Base-by-base conservation (phyloP, 176 grass and related monocot species). In the Oryza longistaminata region DNA sequence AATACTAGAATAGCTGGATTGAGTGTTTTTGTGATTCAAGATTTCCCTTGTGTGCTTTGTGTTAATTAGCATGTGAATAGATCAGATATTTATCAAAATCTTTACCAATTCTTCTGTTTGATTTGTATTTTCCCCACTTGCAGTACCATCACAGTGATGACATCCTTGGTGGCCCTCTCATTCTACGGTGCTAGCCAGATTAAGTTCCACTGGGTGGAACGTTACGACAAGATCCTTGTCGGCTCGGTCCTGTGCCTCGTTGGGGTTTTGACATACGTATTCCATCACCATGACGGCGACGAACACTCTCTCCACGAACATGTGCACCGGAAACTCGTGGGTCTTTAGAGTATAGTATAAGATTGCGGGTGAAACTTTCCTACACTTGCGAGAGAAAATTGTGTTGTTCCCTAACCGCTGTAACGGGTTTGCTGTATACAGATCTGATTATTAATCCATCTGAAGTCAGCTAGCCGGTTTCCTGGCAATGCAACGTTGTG, bases 61-160 rank as follows among this genome's bases (percentile, higher is more conserved):
- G 39, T 81, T 43, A 34, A 26, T 39, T 6, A 13, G 16, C 11
- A 27, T 49, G 35, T 42, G 16, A 37, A 44, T 52, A 9, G 29
- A n/a, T 11, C 33, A 75, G 27, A 11, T 21, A 2, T n/a, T 61
- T 33, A 43, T 73, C 31, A 40, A 43, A 55, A 1, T 58, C 6
- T 5, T 68, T 66, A 44, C 58, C 15, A 37, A 64, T 25, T 70
- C 21, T 7, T 34, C 31, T 24, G 37, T 42, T 71, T 65, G 62
- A 49, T n/a, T 70, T 65, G 25, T 7, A 3, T 71, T 85, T 73
- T 81, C 79, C 79, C 15, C 33, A 85, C 48, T 6, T 91, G 68
- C 91, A 98, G 96, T 78, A 98, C 96, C 5, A 94, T 95, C 71
- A 89, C 96, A n/a, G 96, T 98, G 15, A 98, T 98, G 96, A 98